Evolutionary conservation across 2,329 filamentous ascomycete species (phyloP).

Genomic region (Aspergillus awamori): DNA sequence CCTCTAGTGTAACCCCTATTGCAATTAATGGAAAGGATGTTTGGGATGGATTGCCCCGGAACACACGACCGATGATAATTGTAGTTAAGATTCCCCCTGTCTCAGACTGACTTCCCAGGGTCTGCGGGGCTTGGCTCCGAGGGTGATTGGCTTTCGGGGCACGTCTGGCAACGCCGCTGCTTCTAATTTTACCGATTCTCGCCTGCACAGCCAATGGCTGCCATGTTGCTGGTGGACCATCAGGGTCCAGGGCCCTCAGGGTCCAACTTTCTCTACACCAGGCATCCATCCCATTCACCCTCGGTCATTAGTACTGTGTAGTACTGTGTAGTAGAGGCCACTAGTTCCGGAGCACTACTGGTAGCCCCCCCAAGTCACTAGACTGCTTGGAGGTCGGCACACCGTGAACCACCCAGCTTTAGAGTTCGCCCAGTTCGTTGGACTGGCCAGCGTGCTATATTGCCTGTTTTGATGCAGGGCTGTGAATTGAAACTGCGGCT

Average conservation of each 20-base stretch:
- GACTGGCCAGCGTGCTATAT: no score
- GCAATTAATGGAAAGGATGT: no score
- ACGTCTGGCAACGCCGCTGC: neutral
- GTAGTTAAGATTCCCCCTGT: slow-evolving; percentile 5
- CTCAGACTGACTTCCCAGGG: slow-evolving; percentile 1
- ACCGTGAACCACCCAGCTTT: neutral
- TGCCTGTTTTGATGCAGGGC: neutral
- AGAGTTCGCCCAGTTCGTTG: neutral
- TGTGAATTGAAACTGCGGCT: neutral
- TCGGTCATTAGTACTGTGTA: neutral
- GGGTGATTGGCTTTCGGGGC: no score
- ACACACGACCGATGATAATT: neutral
- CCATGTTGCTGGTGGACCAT: neutral
- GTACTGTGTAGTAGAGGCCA: neutral
- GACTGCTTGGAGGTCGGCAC: neutral
- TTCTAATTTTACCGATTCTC: neutral
- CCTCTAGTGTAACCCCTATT: neutral
- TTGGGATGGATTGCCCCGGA: neutral
- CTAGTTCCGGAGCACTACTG: no score
- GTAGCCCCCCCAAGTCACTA: neutral
- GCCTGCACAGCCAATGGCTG: neutral
- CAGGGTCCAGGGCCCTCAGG: slow-evolving; percentile 2
- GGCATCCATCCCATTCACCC: neutral
- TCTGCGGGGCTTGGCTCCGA: neutral
- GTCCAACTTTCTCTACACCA: neutral